Conservation (phyloP, 495 filamentous ascomycete species). For the Talaromyces nanjingensis region DNA sequence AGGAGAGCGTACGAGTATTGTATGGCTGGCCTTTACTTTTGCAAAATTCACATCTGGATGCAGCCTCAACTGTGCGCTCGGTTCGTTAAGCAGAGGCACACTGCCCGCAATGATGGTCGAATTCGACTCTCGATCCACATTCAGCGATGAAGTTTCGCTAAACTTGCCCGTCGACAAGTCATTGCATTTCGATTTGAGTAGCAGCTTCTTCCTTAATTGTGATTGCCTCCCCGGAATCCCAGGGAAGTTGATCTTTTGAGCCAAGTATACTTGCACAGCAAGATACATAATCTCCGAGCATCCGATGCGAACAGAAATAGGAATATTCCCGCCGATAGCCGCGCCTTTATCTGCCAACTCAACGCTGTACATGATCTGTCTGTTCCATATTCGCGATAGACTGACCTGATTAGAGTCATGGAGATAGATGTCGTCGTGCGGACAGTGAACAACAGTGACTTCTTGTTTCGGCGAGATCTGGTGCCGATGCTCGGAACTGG, state of each 20-base stretch:
- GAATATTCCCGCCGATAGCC: conserved; percentile 2
- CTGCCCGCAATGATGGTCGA: not conserved
- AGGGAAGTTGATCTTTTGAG: conserved; percentile 3
- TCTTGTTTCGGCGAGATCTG: conserved; percentile 1
- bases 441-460: conserved; percentile 4
- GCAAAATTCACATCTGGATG: conserved; percentile 7
- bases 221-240: conserved; percentile 1
- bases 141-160: not conserved
- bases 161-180: conserved; percentile 5
- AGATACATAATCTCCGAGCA: conserved; percentile 1
- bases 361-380: conserved; percentile 2
- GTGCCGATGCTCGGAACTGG: not conserved
- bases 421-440: conserved; percentile 6
- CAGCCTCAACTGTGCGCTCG: not conserved
- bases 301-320: not conserved
- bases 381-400: conserved; percentile 6
- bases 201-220: not conserved
- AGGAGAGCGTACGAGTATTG: not conserved
- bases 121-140: not conserved
- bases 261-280: conserved; percentile 5
- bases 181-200: conserved; percentile 2
- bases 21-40: not conserved
- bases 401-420: conserved; percentile 1
- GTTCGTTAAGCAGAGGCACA: conserved; percentile 1
- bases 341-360: conserved; percentile 3